These are phyloP conservation scores for Omphalotus guepiniiformis DNA, from an alignment of 768 basidiomycete genomes.

Conservation along the genomic window DNA sequence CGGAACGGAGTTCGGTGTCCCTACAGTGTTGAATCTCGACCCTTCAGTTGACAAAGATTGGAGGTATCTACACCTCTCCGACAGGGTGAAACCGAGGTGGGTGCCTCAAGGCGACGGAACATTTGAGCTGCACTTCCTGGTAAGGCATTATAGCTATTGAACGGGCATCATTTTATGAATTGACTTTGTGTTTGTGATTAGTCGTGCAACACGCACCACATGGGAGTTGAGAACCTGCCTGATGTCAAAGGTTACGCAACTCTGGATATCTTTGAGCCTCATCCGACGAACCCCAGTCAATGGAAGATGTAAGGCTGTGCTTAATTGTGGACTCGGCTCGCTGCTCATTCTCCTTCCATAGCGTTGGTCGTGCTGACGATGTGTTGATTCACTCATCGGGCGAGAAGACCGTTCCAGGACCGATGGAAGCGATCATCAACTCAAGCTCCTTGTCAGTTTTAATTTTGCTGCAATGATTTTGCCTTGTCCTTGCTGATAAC, in stretches of 20 bases:
- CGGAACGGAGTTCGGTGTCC: slow-evolving; percentile 30
- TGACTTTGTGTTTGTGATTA: slow-evolving; percentile 13
- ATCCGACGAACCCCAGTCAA: slow-evolving; percentile 35
- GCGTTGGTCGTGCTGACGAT: slow-evolving; percentile 30
- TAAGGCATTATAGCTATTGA: too few species aligned
- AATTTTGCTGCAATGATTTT: slow-evolving; percentile 15
- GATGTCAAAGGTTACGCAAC: slow-evolving; percentile 37
- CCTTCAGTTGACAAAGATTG: neutral
- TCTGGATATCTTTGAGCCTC: slow-evolving; percentile 37
- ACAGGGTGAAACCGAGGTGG: neutral
- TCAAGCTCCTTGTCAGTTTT: slow-evolving; percentile 21
- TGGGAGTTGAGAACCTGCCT: slow-evolving; percentile 21
- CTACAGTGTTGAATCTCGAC: slow-evolving; percentile 8
- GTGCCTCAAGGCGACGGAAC: neutral
- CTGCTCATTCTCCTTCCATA: slow-evolving; percentile 1
- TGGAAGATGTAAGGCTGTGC: slow-evolving; percentile 36
- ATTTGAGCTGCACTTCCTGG: neutral
- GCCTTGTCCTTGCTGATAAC: neutral
- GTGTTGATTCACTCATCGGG: slow-evolving; percentile 25
- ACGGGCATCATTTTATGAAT: too few species aligned
- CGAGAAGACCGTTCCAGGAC: slow-evolving; percentile 29
- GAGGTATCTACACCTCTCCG: neutral
- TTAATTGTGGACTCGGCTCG: neutral
- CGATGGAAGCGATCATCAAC: slow-evolving; percentile 20
- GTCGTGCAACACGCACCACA: slow-evolving; percentile 16